phyloP scores from a whole-genome alignment of 2,329 filamentous ascomycete genomes.

The Myriosclerotinia duriaeana region DNA sequence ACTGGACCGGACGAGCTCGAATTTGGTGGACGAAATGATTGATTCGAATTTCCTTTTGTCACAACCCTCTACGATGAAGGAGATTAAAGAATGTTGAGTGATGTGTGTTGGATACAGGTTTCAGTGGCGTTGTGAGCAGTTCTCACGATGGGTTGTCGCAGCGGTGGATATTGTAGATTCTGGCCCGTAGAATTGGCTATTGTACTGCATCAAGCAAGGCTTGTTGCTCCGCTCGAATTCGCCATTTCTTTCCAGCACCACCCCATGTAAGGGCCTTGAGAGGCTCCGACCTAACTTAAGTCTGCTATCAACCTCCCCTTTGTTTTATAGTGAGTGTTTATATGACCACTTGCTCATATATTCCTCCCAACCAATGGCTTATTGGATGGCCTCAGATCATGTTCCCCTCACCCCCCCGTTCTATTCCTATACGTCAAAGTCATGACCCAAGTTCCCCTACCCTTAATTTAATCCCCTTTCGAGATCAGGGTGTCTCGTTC shows the following conservation, averaged over 20 bases:
- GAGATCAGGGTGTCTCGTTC: not conserved
- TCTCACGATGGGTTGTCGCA: not conserved
- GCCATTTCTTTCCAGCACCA: constrained; percentile 6
- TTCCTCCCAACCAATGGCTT: not conserved
- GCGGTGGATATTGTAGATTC: constrained; percentile 2
- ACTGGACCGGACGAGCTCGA: constrained; percentile 2
- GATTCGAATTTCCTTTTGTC: not conserved
- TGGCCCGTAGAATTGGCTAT: not conserved
- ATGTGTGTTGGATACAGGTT: not conserved
- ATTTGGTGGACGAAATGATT: not conserved
- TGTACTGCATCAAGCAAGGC: constrained; percentile 18
- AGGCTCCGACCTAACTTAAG: not conserved
- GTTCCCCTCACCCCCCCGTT: not conserved
- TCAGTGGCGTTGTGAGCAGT: constrained; percentile 19
- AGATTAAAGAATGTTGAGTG: not conserved
- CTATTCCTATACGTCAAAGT: not conserved
- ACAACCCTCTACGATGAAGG: not conserved
- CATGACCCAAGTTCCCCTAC: not conserved
- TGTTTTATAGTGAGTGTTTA: not conserved
- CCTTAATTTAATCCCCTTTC: not conserved
- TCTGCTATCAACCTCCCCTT: constrained; percentile 2
- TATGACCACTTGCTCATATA: not conserved
- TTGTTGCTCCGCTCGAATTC: constrained; percentile 17
- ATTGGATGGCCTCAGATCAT: not conserved
- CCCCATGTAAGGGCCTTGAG: not conserved